These are phyloP conservation scores for Spinacia oleracea DNA, from an alignment of 179 eudicot genomes.

Conservation along the genomic window DNA sequence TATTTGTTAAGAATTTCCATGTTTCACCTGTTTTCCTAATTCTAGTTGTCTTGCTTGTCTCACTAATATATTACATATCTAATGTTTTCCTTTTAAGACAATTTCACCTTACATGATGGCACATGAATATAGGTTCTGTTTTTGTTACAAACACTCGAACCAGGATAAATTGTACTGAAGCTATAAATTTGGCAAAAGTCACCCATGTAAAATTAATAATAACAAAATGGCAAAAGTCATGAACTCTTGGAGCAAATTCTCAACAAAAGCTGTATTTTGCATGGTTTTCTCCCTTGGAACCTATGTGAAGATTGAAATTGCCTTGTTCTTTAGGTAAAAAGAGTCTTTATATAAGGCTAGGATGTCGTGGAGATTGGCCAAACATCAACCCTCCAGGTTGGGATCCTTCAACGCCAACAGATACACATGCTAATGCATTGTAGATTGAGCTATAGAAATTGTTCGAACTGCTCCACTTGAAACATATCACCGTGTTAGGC, in stretches of 20 bases:
- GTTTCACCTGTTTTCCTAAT: neutral
- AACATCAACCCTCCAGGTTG: constrained; percentile 91
- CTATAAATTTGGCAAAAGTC: neutral
- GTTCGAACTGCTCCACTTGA: neutral
- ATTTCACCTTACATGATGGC: too few relatives aligned
- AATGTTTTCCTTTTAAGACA: too few relatives aligned
- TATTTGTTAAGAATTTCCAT: neutral
- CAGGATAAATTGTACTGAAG: neutral
- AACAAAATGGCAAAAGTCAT: neutral
- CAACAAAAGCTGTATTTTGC: neutral
- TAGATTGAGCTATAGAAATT: constrained; percentile 11
- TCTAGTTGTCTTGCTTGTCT: neutral
- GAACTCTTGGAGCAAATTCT: neutral
- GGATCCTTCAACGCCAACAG: constrained; percentile 58
- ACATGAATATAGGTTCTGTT: too few relatives aligned
- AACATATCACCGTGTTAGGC: neutral
- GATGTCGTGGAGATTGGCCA: constrained; percentile 98
- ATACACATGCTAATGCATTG: constrained; percentile 21
- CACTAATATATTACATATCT: too few relatives aligned
- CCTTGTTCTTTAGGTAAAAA: constrained; percentile 58
- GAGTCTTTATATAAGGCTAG: constrained; percentile 78
- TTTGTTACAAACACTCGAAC: neutral
- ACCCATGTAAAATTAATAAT: too few relatives aligned
- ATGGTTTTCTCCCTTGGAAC: neutral
- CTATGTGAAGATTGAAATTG: neutral